Conservation (phyloP, 129 eudicot genomes). For the Tanacetum coccineum region DNA sequence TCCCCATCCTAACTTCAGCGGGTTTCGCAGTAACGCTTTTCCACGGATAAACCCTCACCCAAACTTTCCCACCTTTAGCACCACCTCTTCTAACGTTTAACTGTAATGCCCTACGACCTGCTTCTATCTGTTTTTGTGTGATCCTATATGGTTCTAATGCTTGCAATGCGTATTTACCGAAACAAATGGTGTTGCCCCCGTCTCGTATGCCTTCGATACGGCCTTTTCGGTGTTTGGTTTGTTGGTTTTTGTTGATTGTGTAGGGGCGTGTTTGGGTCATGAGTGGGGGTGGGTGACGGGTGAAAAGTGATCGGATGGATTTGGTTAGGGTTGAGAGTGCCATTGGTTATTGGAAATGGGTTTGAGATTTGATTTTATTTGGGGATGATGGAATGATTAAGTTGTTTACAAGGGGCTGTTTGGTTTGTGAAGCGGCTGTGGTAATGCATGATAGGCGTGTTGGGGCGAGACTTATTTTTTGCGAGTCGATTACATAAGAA, state of each 20-base stretch:
- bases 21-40: constrained; percentile 41
- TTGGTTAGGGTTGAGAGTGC: too few species aligned
- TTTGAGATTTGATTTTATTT: too few species aligned
- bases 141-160: constrained; percentile 27
- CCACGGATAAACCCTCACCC: constrained; percentile 41
- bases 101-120: constrained; percentile 34
- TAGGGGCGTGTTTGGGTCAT: constrained; percentile 11
- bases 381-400: too few species aligned
- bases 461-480: too few species aligned
- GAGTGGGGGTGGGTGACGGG: too few species aligned
- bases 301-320: too few species aligned
- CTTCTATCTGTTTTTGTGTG: constrained; percentile 33
- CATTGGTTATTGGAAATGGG: too few species aligned
- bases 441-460: too few species aligned
- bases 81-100: constrained; percentile 36
- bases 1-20: constrained; percentile 38
- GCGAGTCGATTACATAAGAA: too few species aligned
- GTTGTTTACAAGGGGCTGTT: too few species aligned
- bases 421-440: too few species aligned
- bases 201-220: constrained; percentile 29
- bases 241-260: constrained; percentile 13
- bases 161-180: constrained; percentile 37
- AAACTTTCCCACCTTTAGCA: constrained; percentile 31
- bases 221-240: constrained; percentile 31
- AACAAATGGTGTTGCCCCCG: constrained; percentile 23